Evolutionary conservation across 176 grass and related monocot genomes (phyloP), one percentile per base, ranked within the genome.

Genomic region (Phyllostachys edulis): DNA sequence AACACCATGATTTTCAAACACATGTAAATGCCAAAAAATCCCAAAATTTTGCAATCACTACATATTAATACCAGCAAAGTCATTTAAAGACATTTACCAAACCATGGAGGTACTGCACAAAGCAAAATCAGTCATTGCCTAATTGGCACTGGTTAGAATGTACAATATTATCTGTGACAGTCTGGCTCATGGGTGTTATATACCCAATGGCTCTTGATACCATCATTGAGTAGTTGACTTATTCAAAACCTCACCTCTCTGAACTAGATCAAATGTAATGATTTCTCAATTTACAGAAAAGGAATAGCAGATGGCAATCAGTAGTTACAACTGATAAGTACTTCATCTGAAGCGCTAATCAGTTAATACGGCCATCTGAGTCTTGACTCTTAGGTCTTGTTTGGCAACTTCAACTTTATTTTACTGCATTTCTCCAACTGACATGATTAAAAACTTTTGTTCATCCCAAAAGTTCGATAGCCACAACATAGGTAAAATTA

Each of bases 321-420:
- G 32, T 54, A 68, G 37, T 54, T 55, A 40, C 10, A 68, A 41
- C 34, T 41, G 63, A 55, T 21, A 69, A 10, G 21, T 24, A 26
- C 46, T 55, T 54, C 46, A 80, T 80, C 78, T 24, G 47, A 80
- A 68, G 15, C 52, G 34, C 4, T 5, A 80, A 55, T n/a, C n/a
- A 18, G 17, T 68, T n/a, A 41, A 7, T 67, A 20, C 3, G 13
- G 5, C 18, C 45, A 68, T 50, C 32, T 5, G 20, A 65, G 24
- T 32, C 11, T 64, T 65, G 41, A 20, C 0, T 18, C 16, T 36
- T 64, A 65, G 26, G 32, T 36, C 42, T 47, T 79, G 59, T 47
- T 45, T 2, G 41, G 41, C 17, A 79, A 21, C 52, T 55, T 55
- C 18, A 55, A 55, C 52, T 55, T 55, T 55, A 55, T 21, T 55